phyloP scores from a whole-genome alignment of 2,329 filamentous ascomycete genomes.

The Raffaelea ambrosiae region DNA sequence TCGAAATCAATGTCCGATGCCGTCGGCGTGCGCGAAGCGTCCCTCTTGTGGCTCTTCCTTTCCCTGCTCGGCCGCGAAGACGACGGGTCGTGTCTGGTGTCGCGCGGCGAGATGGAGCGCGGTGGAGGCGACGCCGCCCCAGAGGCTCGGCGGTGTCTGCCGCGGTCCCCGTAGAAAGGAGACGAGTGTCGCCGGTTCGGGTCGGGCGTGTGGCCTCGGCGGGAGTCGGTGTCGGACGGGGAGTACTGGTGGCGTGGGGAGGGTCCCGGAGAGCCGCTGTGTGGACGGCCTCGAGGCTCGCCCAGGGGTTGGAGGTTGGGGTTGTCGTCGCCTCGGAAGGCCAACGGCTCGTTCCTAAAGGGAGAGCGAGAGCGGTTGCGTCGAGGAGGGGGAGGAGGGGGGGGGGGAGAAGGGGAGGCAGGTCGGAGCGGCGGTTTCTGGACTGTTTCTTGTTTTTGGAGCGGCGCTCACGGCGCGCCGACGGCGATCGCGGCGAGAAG shows the following conservation, averaged over 20 bases:
- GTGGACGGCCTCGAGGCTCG: slow-evolving; percentile 12
- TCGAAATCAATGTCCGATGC: slow-evolving; percentile 24
- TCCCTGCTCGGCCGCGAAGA: slow-evolving; percentile 6
- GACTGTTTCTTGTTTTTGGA: slow-evolving; percentile 12
- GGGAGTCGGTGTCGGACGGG: slow-evolving; percentile 15
- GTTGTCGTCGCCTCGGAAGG: slow-evolving; percentile 7
- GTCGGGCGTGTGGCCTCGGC: too few species aligned
- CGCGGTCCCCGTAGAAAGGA: background rate
- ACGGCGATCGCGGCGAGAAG: slow-evolving; percentile 1
- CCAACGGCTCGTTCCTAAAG: slow-evolving; percentile 4
- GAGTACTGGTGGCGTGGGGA: background rate
- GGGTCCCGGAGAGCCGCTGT: slow-evolving; percentile 7
- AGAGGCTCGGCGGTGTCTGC: too few species aligned
- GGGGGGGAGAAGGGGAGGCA: background rate
- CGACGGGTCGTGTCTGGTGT: background rate
- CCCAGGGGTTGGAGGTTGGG: slow-evolving; percentile 11
- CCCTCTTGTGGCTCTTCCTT: slow-evolving; percentile 29
- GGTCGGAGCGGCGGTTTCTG: background rate
- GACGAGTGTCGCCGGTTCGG: background rate
- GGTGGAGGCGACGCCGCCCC: background rate
- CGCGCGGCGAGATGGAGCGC: background rate
- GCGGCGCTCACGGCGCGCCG: background rate
- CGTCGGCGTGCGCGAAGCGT: slow-evolving; percentile 28
- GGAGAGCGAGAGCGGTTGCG: slow-evolving; percentile 20
- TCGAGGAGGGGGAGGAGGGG: slow-evolving; percentile 4